phyloP scores from a whole-genome alignment of 352 stramenopile genomes.

The Globisporangium echinulatum region DNA sequence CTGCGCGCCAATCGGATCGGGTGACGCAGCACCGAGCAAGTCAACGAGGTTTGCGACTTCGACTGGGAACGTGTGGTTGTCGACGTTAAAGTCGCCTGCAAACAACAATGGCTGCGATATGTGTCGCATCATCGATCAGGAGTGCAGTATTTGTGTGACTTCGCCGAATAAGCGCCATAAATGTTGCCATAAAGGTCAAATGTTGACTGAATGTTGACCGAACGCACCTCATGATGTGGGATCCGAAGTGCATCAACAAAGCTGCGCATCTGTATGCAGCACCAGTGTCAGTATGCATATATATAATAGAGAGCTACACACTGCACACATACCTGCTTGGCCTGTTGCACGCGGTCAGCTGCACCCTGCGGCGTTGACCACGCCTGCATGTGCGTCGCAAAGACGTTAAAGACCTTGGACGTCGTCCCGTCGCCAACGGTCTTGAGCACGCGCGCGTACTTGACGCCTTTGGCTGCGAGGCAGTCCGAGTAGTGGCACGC shows the following conservation, averaged over 20 bases:
- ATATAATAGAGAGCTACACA: neutral
- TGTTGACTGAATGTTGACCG: no score
- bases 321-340: constrained; percentile 37
- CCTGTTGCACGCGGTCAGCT: constrained; percentile 58
- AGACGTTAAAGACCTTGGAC: constrained; percentile 81
- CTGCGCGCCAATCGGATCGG: constrained; percentile 43
- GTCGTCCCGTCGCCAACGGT: constrained; percentile 17
- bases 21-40: constrained; percentile 42
- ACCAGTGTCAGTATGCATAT: neutral
- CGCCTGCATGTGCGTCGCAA: constrained; percentile 83
- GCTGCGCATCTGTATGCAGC: constrained; percentile 31
- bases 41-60: constrained; percentile 63
- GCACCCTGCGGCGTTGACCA: constrained; percentile 68
- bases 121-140: neutral
- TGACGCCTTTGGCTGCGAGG: constrained; percentile 76
- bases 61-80: constrained; percentile 66
- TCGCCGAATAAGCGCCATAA: no score
- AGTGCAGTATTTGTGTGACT: neutral
- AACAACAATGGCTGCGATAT: constrained; percentile 62
- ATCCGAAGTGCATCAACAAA: constrained; percentile 64
- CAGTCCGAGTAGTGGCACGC: constrained; percentile 83
- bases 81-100: constrained; percentile 80
- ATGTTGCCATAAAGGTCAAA: no score
- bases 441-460: constrained; percentile 75
- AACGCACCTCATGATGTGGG: constrained; percentile 54